Base-by-base conservation (phyloP, 2,329 filamentous ascomycete genomes). In the Cercospora zeina region DNA sequence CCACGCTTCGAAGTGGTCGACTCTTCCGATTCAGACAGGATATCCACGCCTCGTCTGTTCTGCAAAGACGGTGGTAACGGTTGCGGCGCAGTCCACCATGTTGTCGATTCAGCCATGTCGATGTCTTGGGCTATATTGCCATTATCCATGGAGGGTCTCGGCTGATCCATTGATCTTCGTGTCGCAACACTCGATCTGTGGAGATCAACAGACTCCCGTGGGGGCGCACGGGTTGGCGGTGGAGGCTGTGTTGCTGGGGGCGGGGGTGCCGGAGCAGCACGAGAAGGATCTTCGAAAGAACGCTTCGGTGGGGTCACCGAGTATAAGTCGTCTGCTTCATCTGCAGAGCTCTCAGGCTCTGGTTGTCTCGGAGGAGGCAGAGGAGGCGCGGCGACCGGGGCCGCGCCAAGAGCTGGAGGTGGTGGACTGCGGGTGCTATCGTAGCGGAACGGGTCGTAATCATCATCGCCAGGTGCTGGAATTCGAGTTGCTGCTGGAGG, bases 101-200 rank as follows among this genome's bases (percentile, higher is more conserved):
- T 84, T 16, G 86, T 89, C 54, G 83, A 82, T 49, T 84, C 81
- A 11, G 85, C 87, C 37, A 97, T 81, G 71, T 97, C 93, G 60
- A 97, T 78, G 63, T 97, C 93, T 60, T 87, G 88, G 42, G 95
- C 95, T 65, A 97, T 93, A 72, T 87, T 96, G 1, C 91, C 90
- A 49, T 88, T 90, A 62, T 87, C 83, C 62, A 86, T 82, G 5
- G 88, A 89, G 1, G 90, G 88, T 51, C 93, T 86, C 39, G 83
- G 77, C 60, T 89, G 80, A 68, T 99, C 95, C 76, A 90, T 85
- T 2, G 92, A 96, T 62, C 83, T 78, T 59, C 87, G 83, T 27
- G 78, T 72, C 58, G 75, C 78, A 3, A 77, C 77, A 30, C 78
- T 74, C 14, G 76, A 77, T 63, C 88, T 82, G 36, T 82, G 79